phyloP scores from a whole-genome alignment of 148 eudicot genomes.

The Camellia japonica region DNA sequence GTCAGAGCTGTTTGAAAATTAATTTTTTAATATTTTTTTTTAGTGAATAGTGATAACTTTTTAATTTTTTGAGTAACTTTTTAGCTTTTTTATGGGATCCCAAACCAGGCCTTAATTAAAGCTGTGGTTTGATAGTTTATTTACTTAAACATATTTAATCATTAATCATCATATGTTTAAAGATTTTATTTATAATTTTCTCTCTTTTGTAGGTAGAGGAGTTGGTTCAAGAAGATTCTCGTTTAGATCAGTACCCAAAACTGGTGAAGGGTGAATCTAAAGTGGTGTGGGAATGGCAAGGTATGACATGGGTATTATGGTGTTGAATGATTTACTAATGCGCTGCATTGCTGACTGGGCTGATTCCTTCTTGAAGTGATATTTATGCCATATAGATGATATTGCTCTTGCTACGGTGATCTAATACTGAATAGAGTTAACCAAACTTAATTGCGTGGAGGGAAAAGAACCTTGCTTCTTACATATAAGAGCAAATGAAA shows the following conservation, averaged over 20 bases:
- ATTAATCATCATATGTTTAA: not conserved
- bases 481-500: not conserved
- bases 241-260: conserved; percentile 80
- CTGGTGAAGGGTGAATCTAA: conserved; percentile 92
- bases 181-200: not conserved
- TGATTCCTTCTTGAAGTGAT: not conserved
- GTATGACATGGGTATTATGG: conserved; percentile 31
- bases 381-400: not conserved
- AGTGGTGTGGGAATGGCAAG: conserved; percentile 99
- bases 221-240: conserved; percentile 85
- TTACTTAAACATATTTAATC: not conserved
- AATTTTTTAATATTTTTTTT: no score
- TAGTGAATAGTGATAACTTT: no score
- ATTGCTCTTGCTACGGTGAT: not conserved
- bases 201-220: conserved; percentile 61
- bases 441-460: not conserved
- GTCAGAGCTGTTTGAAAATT: no score
- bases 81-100: no score
- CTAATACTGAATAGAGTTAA: not conserved
- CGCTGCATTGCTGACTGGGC: not conserved
- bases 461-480: not conserved
- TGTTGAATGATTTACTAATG: not conserved
- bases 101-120: no score
- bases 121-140: not conserved
- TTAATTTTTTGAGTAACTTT: no score